Base-by-base conservation (phyloP, 306 rosid species). In the Cucurbita argyrosperma region DNA sequence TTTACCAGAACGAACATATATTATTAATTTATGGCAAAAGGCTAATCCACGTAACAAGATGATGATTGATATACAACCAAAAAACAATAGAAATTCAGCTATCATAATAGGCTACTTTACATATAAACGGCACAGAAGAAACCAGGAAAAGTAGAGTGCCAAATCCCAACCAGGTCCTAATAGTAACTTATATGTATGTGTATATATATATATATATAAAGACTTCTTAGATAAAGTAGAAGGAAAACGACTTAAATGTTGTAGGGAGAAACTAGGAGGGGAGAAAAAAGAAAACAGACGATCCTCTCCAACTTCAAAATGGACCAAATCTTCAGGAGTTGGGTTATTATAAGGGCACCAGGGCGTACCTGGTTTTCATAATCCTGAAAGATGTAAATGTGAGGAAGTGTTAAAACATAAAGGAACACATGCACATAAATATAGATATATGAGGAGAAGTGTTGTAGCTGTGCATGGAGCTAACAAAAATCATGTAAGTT, bases 331-430 rank as follows among this genome's bases (percentile, higher is more conserved):
- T 30, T 26, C 40, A 12, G 38, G 47, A 70, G 46, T 70, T 70
- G 74, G 59, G 47, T 50, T 70, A 4, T 50, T 50, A 49, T 12
- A 16, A 52, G 74, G 12, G 39, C 58, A 66, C 39, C 39, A 69
- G n/a, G 43, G 14, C 26, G 74, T 49, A 14, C 35, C 59, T 70
- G 60, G 74, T 15, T 49, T 70, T 15, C 60, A 49, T 35, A 35
- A n/a, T 70, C 74, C 74, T 70, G 74, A 23, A 69, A 70, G 74
- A 70, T 70, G 58, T 70, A 70, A 70, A 68, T 7, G 57, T 26
- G 58, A 50, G 56, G 21, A 50, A 51, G 45, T 50, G 47, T 50
- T 35, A 70, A 70, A 50, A 70, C 46, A 51, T 70, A 5, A 10
- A 35, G 45, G 43, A 69, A 69, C 18, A 8, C 43, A 6, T 14